Base-by-base conservation (phyloP, 139 green algal species). In the Asterochloris sp. region DNA sequence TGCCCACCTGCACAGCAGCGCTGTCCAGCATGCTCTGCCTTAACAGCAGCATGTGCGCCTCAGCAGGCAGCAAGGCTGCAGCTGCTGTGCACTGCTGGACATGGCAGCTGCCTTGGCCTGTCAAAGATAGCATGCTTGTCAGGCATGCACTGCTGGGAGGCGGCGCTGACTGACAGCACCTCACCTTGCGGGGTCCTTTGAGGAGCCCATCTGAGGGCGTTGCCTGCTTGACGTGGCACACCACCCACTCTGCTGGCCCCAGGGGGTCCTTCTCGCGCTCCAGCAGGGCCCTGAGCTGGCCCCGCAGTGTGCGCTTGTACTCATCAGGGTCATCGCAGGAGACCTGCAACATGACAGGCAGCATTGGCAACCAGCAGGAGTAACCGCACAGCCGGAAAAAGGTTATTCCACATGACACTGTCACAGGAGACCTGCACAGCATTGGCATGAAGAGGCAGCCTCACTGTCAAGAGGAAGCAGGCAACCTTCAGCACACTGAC, bases 171-270 rank as follows among this genome's bases (percentile, higher is more conserved):
- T 69, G 12, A 73, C 13, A 15, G 64, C 21, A 27, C 76, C 73
- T 24, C 26, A 86, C 87, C 81, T 86, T 90, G 74, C 89, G 27
- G 23, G 88, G 83, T 15, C 83, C 88, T 78, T 87, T 90, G 61
- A 78, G 82, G 0, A 78, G 29, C 9, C 75, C 26, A 60, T 92
- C 88, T 14, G 68, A 73, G 61, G 16, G 62, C 6, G 38, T 38
- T 54, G 78, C 67, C 8, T 92, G 91, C 29, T 88, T 85, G 62
- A 96, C 84, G 66, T 93, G 95, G 28, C 93, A 86, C 19, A 97
- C 83, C 19, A 94, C 38, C 84, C 87, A 93, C 83, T 95, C 90
- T 0, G 87, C 79, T 38, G 78, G 78, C 23, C 64, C 86, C 78
- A 81, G 74, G 23, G 24, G 79, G 15, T 92, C 90, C 16, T 76